Base-by-base conservation (phyloP, 495 filamentous ascomycete species). In the Penicillium arizonense region DNA sequence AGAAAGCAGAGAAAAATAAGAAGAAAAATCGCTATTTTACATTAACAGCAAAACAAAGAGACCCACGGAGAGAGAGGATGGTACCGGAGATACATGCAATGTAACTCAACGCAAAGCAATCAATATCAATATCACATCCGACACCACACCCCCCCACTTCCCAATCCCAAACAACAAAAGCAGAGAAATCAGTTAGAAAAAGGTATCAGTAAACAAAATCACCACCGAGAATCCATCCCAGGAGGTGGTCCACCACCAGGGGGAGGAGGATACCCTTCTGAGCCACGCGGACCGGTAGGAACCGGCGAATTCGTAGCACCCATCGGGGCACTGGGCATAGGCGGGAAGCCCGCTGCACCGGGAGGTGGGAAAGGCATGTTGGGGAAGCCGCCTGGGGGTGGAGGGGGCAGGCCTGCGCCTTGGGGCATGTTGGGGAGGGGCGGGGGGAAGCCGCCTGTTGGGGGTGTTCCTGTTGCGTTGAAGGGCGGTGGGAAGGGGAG, bases 401-500 rank as follows among this genome's bases (percentile, higher is more conserved):
- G 84, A n/a, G 82, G 82, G 60, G 87, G 86, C 4, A 85, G 81
- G 68, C 86, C 70, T 30, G 47, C 56, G 35, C 62, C 62, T 26
- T 57, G 53, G 41, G 63, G 58, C 48, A 50, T 43, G 48, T 50
- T 54, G 18, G 51, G 51, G 44, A 53, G 42, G 11, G 51, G 51
- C 7, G 51, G 51, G 18, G 73, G 72, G 28, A 72, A 56, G 16
- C 64, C 65, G 11, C 58, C 65, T 38, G 64, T 59, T 20, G 55
- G 58, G 37, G 70, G 64, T 36, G 74, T 72, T 33, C 71, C 73
- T 35, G 65, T 39, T 36, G 68, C 64, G 33, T 64, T 49, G n/a
- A 62, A 72, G 70, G 78, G 75, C 0, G 77, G 79, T 8, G 82
- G 80, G 11, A 83, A 83, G 64, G 92, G 90, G 4, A 86, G 86